These are phyloP conservation scores for Fennellomyces sp. DNA, from an alignment of 371 early-diverging fungal genomes.

Conservation along the genomic window DNA sequence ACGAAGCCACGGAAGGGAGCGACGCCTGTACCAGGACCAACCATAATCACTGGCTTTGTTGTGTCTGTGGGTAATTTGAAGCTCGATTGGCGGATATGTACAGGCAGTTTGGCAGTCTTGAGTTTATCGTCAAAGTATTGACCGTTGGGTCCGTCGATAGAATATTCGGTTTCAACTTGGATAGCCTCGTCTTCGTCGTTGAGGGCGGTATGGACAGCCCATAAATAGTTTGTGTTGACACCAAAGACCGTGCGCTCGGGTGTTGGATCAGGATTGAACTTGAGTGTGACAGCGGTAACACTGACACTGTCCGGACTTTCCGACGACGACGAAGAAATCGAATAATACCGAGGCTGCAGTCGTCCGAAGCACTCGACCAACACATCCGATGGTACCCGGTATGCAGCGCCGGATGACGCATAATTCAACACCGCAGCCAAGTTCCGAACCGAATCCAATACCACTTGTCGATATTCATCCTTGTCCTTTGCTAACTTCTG, in stretches of 20 bases:
- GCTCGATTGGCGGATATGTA: slow-evolving; percentile 80
- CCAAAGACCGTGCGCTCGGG: slow-evolving; percentile 64
- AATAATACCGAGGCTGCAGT: slow-evolving; percentile 89
- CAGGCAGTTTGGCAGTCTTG: slow-evolving; percentile 57
- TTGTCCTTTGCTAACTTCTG: slow-evolving; percentile 62
- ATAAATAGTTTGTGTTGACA: slow-evolving; percentile 72
- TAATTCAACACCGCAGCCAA: slow-evolving; percentile 60
- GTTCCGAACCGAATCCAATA: slow-evolving; percentile 60
- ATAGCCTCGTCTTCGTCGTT: slow-evolving; percentile 20
- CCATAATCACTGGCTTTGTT: slow-evolving; percentile 85
- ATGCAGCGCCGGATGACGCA: slow-evolving; percentile 13
- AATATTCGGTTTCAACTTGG: slow-evolving; percentile 20
- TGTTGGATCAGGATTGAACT: slow-evolving; percentile 60
- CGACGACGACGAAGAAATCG: slow-evolving; percentile 83
- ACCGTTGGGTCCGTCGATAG: slow-evolving; percentile 43
- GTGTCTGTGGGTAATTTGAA: slow-evolving; percentile 81
- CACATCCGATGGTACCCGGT: slow-evolving; percentile 59
- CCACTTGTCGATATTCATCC: slow-evolving; percentile 62
- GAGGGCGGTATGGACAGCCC: slow-evolving; percentile 39
- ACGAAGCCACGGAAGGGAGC: slow-evolving; percentile 93
- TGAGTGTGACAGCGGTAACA: slow-evolving; percentile 86
- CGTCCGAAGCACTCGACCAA: slow-evolving; percentile 79
- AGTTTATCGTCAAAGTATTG: slow-evolving; percentile 20
- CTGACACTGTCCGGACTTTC: slow-evolving; percentile 67
- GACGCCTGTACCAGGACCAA: slow-evolving; percentile 96